These are phyloP conservation scores for Haplosporangium gracile DNA, from an alignment of 192 early-diverging fungal species.

Conservation along the genomic window DNA sequence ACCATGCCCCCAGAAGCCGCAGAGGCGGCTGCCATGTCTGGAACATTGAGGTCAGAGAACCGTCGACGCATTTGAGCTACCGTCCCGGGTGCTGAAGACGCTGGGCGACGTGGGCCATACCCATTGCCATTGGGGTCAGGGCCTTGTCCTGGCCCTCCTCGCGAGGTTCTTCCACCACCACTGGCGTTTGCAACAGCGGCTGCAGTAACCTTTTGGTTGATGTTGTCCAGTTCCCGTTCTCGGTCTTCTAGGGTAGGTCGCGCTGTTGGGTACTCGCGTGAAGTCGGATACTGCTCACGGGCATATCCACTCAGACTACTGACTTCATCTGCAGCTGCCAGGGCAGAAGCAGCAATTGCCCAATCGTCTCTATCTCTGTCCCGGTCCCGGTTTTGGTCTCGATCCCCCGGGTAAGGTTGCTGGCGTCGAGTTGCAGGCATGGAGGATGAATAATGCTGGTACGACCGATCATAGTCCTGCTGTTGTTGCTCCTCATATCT, in stretches of 20 bases:
- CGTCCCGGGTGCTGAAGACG: conserved; percentile 25
- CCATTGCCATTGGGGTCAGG: background rate
- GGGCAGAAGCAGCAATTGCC: conserved; percentile 1
- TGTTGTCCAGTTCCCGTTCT: conserved; percentile 34
- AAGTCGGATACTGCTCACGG: conserved; percentile 44
- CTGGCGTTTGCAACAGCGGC: background rate
- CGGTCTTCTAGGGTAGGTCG: conserved; percentile 44
- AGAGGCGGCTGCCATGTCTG: conserved; percentile 4
- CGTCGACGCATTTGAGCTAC: conserved; percentile 38
- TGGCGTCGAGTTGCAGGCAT: conserved; percentile 26
- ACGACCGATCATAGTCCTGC: conserved; percentile 33
- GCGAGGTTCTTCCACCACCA: background rate
- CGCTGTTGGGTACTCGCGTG: conserved; percentile 27
- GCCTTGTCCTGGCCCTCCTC: conserved; percentile 7
- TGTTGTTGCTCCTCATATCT: conserved; percentile 33
- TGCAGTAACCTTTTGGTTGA: conserved; percentile 30
- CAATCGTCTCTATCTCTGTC: conserved; percentile 29
- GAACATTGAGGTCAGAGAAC: conserved; percentile 40
- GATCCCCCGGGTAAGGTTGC: background rate
- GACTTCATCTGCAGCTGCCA: conserved; percentile 7
- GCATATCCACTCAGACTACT: conserved; percentile 26
- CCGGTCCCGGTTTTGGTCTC: conserved; percentile 13
- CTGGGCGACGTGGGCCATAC: conserved; percentile 22
- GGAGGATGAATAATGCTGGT: conserved; percentile 38
- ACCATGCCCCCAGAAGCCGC: background rate